A percentile compares a stretch with the other conserved stretches of the same genome.
Evolutionary conservation across 1,284 basidiomycete species (phyloP).

Genomic region (Testicularia cyperi): DNA sequence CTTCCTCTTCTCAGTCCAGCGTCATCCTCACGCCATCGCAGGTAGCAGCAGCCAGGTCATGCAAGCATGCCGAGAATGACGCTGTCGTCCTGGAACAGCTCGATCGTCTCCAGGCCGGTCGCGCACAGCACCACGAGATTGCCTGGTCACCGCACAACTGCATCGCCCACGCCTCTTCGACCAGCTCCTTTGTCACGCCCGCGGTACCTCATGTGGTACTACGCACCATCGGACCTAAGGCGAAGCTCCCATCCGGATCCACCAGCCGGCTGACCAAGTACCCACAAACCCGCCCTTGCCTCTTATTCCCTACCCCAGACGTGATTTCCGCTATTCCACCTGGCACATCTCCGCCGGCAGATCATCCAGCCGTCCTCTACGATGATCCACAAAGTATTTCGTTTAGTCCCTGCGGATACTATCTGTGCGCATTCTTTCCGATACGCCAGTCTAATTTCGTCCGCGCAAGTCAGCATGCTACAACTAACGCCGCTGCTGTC

Average conservation of each 20-base stretch:
- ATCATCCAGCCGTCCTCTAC: background rate
- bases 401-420: slow-evolving; percentile 39
- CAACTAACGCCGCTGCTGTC: too few relatives aligned
- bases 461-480: too few relatives aligned
- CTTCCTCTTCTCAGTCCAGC: too few relatives aligned
- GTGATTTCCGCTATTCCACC: too few relatives aligned
- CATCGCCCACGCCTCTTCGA: slow-evolving; percentile 20
- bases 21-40: too few relatives aligned
- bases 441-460: too few relatives aligned
- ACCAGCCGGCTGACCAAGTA: too few relatives aligned
- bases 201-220: slow-evolving; percentile 13
- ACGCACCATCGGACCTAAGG: too few relatives aligned
- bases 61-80: slow-evolving; percentile 18
- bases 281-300: too few relatives aligned
- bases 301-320: too few relatives aligned
- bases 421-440: slow-evolving; percentile 27
- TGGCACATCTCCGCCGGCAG: background rate
- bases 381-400: slow-evolving; percentile 23
- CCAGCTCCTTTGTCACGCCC: slow-evolving; percentile 3
- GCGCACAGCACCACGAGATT: slow-evolving; percentile 7
- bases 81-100: slow-evolving; percentile 11
- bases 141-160: slow-evolving; percentile 33
- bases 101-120: slow-evolving; percentile 1
- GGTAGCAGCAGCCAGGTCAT: too few relatives aligned
- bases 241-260: too few relatives aligned